phyloP scores from a whole-genome alignment of 2,329 filamentous ascomycete genomes.

The Monosporascus sp. region DNA sequence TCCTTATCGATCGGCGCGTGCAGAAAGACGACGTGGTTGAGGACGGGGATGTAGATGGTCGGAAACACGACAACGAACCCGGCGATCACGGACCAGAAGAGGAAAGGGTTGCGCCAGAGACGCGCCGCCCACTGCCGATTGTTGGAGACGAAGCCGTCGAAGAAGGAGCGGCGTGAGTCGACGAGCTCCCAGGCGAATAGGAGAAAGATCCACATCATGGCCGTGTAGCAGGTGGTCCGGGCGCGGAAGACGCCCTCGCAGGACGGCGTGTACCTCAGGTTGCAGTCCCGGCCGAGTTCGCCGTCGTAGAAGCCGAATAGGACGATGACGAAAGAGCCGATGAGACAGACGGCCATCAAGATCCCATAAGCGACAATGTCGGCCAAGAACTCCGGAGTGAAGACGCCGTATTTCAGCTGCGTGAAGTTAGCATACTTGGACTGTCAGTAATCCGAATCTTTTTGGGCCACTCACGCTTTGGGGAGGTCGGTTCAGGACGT shows the following conservation, averaged over 20 bases:
- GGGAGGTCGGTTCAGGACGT: constrained; percentile 62
- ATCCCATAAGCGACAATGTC: constrained; percentile 63
- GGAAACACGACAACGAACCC: constrained; percentile 57
- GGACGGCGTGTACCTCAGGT: constrained; percentile 41
- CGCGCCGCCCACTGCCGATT: too few species aligned
- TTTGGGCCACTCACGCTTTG: constrained; percentile 43
- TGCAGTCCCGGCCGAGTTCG: constrained; percentile 45
- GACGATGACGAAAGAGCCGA: constrained; percentile 55
- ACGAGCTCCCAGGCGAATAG: constrained; percentile 70
- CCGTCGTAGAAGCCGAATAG: constrained; percentile 35
- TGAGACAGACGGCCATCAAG: constrained; percentile 57
- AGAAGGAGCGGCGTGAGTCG: constrained; percentile 63
- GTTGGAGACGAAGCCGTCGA: constrained; percentile 38
- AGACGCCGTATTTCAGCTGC: constrained; percentile 40
- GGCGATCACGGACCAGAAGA: constrained; percentile 35
- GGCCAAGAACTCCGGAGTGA: constrained; percentile 57
- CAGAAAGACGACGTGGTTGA: too few species aligned
- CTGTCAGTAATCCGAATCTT: too few species aligned
- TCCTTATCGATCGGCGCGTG: too few species aligned
- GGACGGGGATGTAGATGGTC: constrained; percentile 44
- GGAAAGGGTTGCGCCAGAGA: too few species aligned
- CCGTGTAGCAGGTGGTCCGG: constrained; percentile 63
- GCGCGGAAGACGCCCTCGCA: constrained; percentile 58
- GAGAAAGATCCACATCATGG: constrained; percentile 61
- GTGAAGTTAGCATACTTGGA: too few species aligned